A percentile compares a stretch with the other conserved stretches of the same genome.
Evolutionary conservation across 805 yeast species (phyloP).

Genomic region (Vanderwaltozyma verrucispora): DNA sequence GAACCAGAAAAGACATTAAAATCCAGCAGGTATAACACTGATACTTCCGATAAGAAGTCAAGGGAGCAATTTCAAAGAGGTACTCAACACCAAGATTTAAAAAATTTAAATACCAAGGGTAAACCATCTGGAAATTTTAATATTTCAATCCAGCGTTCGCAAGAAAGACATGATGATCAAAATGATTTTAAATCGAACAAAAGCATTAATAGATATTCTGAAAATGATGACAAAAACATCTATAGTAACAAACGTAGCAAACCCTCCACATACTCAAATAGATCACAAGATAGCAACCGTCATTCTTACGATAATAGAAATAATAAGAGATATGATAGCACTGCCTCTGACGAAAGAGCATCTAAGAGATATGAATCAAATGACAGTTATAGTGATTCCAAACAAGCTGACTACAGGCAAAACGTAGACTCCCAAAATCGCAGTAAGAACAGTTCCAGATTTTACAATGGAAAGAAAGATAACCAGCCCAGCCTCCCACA

Average conservation of each 20-base stretch:
- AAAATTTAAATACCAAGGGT: no score
- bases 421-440: not conserved
- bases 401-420: not conserved
- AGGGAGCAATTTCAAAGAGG: no score
- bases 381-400: conserved; percentile 1
- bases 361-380: conserved; percentile 5
- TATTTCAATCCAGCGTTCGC: no score
- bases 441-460: not conserved
- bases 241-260: not conserved
- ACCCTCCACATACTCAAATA: no score
- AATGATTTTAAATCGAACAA: not conserved
- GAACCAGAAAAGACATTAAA: no score
- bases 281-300: not conserved
- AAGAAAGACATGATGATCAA: not conserved
- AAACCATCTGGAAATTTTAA: no score
- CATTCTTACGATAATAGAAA: not conserved
- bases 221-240: not conserved
- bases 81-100: no score
- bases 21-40: no score
- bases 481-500: conserved; percentile 12
- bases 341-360: conserved; percentile 8
- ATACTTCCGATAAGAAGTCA: no score
- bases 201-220: not conserved
- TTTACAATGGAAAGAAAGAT: not conserved
- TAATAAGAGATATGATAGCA: conserved; percentile 2